A percentile compares a stretch with the other conserved stretches of the same genome.
Conservation (phyloP, 2,329 filamentous ascomycete species). For the Orbilia brochopaga region DNA sequence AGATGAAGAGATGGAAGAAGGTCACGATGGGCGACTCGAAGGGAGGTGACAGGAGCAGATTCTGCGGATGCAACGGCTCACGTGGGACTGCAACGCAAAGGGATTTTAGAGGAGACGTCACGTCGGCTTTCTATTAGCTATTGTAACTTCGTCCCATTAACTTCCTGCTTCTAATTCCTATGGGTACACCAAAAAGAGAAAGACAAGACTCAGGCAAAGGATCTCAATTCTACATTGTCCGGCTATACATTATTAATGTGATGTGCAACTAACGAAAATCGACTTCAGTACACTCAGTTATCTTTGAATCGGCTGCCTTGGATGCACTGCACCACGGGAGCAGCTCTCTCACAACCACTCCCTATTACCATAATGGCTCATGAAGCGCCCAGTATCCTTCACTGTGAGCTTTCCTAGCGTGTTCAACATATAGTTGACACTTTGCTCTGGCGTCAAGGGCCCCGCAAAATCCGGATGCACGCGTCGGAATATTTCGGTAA, state of each 20-base stretch:
- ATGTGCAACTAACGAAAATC: no score
- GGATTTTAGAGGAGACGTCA: no score
- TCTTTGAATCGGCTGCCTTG: neutral
- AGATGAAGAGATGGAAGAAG: neutral
- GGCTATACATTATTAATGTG: no score
- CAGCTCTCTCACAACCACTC: slow-evolving; percentile 61
- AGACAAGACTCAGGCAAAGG: no score
- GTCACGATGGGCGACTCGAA: neutral
- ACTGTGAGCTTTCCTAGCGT: slow-evolving; percentile 59
- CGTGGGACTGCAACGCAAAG: neutral
- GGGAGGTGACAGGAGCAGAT: neutral
- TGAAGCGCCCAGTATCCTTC: slow-evolving; percentile 62
- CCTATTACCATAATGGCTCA: slow-evolving; percentile 65
- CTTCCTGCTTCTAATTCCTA: no score
- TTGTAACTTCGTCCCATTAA: no score
- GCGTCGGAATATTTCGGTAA: slow-evolving; percentile 56
- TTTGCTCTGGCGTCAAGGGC: slow-evolving; percentile 57
- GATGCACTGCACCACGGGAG: neutral
- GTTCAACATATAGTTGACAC: slow-evolving; percentile 56
- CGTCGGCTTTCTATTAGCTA: no score
- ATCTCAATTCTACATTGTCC: no score
- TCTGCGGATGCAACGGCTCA: neutral
- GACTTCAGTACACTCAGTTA: no score
- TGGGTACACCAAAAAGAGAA: no score
- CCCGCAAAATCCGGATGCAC: slow-evolving; percentile 60